Conservation (phyloP, 208 protist species). For the Lotmaria passim region DNA sequence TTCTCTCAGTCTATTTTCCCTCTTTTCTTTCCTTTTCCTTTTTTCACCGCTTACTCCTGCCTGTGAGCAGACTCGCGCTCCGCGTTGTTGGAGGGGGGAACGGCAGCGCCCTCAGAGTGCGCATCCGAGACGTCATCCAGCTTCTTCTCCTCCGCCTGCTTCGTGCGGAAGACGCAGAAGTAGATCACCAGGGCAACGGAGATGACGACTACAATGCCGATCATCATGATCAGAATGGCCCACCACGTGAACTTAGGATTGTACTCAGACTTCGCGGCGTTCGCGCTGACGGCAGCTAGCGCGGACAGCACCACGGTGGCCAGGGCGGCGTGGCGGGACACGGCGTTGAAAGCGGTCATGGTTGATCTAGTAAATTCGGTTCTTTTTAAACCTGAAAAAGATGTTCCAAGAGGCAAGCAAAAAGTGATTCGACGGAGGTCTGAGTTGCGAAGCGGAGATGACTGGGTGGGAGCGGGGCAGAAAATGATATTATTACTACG, state of each 20-base stretch:
- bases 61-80: constrained; percentile 15
- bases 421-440: neutral
- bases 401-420: neutral
- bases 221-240: constrained; percentile 31
- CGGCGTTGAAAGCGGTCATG: constrained; percentile 19
- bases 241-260: constrained; percentile 30
- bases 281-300: constrained; percentile 10
- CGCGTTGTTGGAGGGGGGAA: constrained; percentile 12
- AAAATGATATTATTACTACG: neutral
- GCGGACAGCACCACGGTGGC: constrained; percentile 19
- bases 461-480: neutral
- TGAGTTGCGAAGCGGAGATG: neutral
- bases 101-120: constrained; percentile 10
- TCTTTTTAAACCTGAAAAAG: neutral
- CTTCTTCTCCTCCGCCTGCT: neutral
- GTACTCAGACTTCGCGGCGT: constrained; percentile 4
- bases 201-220: constrained; percentile 22
- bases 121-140: neutral
- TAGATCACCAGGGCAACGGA: constrained; percentile 15
- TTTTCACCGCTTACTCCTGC: neutral
- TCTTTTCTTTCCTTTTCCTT: neutral
- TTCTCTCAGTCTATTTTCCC: too few relatives aligned
- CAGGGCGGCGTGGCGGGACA: constrained; percentile 16
- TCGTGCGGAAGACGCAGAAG: constrained; percentile 20
- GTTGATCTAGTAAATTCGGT: constrained; percentile 4